Conservation (phyloP, 768 basidiomycete species). For the Rhodotorula diobovata region DNA sequence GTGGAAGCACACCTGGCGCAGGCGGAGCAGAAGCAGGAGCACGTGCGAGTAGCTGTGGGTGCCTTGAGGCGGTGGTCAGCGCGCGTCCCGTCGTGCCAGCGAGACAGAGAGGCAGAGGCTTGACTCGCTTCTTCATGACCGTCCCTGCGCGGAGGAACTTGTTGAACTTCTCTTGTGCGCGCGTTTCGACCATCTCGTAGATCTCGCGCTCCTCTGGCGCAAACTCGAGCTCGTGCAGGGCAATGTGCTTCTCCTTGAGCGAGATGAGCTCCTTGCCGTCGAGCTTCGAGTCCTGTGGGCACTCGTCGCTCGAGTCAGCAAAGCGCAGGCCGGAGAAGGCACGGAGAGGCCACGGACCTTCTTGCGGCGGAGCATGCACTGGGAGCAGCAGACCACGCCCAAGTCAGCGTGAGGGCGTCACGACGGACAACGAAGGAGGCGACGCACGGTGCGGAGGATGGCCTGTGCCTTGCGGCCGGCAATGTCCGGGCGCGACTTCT, state of each 20-base stretch:
- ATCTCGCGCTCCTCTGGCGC: slow-evolving; percentile 46
- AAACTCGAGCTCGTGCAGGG: slow-evolving; percentile 43
- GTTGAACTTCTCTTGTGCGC: slow-evolving; percentile 48
- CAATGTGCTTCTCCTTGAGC: slow-evolving; percentile 15
- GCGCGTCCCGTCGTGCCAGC: background rate
- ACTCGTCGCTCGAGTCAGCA: background rate
- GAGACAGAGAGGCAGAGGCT: slow-evolving; percentile 21
- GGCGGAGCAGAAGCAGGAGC: slow-evolving; percentile 59
- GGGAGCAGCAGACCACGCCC: background rate
- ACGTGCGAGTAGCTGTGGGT: slow-evolving; percentile 50
- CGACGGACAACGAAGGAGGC: too few relatives aligned
- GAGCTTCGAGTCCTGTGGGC: slow-evolving; percentile 18
- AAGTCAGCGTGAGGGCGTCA: background rate
- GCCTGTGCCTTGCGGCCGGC: slow-evolving; percentile 66
- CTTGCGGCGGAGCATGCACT: slow-evolving; percentile 64
- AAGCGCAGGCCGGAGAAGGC: background rate
- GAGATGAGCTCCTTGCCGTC: slow-evolving; percentile 32
- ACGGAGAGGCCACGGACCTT: slow-evolving; percentile 51
- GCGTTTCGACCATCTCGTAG: slow-evolving; percentile 44
- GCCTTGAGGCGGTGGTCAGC: background rate
- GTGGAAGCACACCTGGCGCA: slow-evolving; percentile 56
- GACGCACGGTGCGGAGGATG: slow-evolving; percentile 55
- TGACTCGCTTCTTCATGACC: slow-evolving; percentile 63
- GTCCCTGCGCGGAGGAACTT: slow-evolving; percentile 63
- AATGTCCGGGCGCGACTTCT: slow-evolving; percentile 58